phyloP scores from a whole-genome alignment of 2,329 filamentous ascomycete genomes.

The Neobulgaria alba region DNA sequence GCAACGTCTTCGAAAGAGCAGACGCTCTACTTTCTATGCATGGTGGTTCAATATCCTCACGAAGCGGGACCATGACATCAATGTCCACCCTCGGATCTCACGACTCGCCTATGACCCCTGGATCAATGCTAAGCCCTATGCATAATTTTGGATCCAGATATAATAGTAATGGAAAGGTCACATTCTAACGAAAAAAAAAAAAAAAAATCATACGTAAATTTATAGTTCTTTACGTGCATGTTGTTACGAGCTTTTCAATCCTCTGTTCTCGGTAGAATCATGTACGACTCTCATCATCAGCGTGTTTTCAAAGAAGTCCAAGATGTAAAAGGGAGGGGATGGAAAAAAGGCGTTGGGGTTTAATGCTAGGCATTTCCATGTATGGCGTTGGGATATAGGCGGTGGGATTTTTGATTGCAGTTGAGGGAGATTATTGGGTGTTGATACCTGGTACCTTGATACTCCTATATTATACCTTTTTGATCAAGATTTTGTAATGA shows the following conservation, averaged over 20 bases:
- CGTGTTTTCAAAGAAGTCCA: not conserved
- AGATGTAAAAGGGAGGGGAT: not conserved
- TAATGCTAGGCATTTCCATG: not conserved
- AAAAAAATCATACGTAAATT: too few relatives aligned
- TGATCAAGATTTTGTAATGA: too few relatives aligned
- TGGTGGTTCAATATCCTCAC: slow-evolving; percentile 19
- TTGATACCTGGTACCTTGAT: too few relatives aligned
- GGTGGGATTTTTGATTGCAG: too few relatives aligned
- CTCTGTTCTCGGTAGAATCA: too few relatives aligned
- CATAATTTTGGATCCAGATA: not conserved
- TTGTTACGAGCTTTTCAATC: too few relatives aligned
- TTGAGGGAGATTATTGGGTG: too few relatives aligned
- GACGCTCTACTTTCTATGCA: slow-evolving; percentile 25
- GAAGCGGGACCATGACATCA: slow-evolving; percentile 28
- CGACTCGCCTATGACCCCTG: slow-evolving; percentile 23
- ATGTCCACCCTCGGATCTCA: slow-evolving; percentile 5
- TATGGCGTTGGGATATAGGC: not conserved
- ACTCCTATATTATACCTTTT: too few relatives aligned
- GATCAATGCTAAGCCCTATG: slow-evolving; percentile 8
- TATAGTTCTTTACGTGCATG: too few relatives aligned
- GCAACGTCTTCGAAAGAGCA: slow-evolving; percentile 27
- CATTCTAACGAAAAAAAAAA: not conserved
- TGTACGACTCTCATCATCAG: not conserved
- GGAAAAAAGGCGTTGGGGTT: not conserved
- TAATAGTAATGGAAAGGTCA: not conserved